Base-by-base conservation (phyloP, 371 early-diverging fungal genomes). In the Nematocida homosporus region DNA sequence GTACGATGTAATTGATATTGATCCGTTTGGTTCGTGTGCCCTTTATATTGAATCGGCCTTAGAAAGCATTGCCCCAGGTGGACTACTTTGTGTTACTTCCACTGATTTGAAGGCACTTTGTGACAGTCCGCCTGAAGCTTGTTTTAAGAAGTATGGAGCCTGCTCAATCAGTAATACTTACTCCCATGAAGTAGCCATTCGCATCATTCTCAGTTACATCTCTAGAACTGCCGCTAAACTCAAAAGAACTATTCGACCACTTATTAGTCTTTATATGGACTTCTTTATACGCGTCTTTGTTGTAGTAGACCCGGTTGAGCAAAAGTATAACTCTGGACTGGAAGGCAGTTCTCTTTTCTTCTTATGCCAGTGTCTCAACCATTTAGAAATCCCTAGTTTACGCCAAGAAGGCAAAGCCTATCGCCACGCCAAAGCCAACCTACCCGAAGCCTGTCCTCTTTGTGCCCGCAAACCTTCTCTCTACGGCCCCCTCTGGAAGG, bases 241-340 rank as follows among this genome's bases (percentile, higher is more conserved):
- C 83, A 88, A 87, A 76, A 87, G 90, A 16, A 85, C 86, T 66
- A 92, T 98, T 78, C 89, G 87, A 18, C 98, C 98, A 2, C 81
- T 99, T 66, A 81, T 93, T 10, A 91, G 91, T 44, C 88, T 92
- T 64, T 92, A 92, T 80, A 93, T 98, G 53, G 99, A 99, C 86
- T 99, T 94, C 81, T 99, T 98, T 83, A 87, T 97, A 32, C 88
- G 99, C 52, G 88, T 98, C 8, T 97, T 99, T 87, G 92, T 97
- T 13, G 88, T 90, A n/a, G 93, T 99, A 1, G 84, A 86, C 64
- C 86, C 88, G 29, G 89, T 88, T n/a, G n/a, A n/a, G n/a, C n/a
- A n/a, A n/a, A 87, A 94, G 1, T 79, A 83, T 25, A 80, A 87
- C 77, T 88, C 89, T 35, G 93, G 92, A 79, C 83, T 86, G 82